phyloP scores from a whole-genome alignment of 495 filamentous ascomycete genomes.

The Trichoderma virens region DNA sequence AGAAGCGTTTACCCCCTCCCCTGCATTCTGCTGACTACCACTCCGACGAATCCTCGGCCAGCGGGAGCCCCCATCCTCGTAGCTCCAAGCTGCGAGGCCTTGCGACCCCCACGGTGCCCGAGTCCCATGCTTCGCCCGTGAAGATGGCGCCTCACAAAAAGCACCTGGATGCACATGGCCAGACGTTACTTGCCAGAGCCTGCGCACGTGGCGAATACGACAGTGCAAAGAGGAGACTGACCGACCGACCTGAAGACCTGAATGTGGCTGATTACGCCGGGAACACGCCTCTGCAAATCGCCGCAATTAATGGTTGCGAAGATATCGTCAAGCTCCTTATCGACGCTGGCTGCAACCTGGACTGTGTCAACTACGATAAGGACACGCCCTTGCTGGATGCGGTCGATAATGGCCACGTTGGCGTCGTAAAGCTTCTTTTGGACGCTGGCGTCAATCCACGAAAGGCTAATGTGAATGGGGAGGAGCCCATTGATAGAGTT shows the following conservation, averaged over 20 bases:
- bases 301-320: constrained; percentile 71
- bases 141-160: constrained; percentile 68
- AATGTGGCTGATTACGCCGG: constrained; percentile 87
- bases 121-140: constrained; percentile 53
- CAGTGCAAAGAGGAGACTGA: constrained; percentile 54
- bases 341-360: constrained; percentile 70
- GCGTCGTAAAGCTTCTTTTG: constrained; percentile 80
- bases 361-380: constrained; percentile 71
- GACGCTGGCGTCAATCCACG: constrained; percentile 83
- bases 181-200: constrained; percentile 76
- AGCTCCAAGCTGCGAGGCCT: constrained; percentile 58
- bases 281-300: constrained; percentile 89
- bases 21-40: constrained; percentile 56
- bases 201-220: constrained; percentile 72
- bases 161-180: constrained; percentile 74
- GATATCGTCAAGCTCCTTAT: constrained; percentile 79
- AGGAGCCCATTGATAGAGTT: constrained; percentile 79
- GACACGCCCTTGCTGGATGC: constrained; percentile 95
- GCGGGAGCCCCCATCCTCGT: constrained; percentile 61
- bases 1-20: constrained; percentile 49
- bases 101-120: constrained; percentile 47
- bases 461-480: constrained; percentile 74
- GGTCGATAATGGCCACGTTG: constrained; percentile 85
- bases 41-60: constrained; percentile 66
- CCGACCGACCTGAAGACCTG: constrained; percentile 75